phyloP scores from a whole-genome alignment of 345 rosid species.

The Corymbia maculata region DNA sequence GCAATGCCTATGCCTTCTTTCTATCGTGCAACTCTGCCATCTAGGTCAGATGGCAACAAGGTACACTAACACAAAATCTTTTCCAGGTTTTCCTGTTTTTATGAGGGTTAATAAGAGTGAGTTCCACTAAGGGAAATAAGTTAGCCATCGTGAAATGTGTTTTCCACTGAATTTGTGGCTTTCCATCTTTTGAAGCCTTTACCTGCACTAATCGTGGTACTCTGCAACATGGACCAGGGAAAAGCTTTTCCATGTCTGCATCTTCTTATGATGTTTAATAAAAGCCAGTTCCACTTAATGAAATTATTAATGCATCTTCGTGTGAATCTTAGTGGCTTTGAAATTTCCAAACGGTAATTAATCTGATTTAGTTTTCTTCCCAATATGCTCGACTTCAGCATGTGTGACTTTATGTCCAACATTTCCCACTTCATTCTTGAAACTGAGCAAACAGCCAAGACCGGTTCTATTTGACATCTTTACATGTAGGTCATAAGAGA shows the following conservation, averaged over 20 bases:
- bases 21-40: constrained; percentile 21
- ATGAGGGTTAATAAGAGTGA: background rate
- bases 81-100: background rate
- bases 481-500: background rate
- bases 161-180: background rate
- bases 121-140: background rate
- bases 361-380: background rate
- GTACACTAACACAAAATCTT: constrained; percentile 14
- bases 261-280: background rate
- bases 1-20: constrained; percentile 91
- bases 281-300: background rate
- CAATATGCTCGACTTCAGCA: background rate
- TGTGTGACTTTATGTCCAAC: background rate
- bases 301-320: background rate
- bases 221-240: background rate
- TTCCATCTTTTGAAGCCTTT: background rate
- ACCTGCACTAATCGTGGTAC: background rate
- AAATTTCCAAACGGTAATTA: background rate
- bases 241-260: background rate
- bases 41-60: constrained; percentile 26
- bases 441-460: background rate
- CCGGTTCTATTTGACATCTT: background rate
- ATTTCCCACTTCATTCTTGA: background rate
- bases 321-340: background rate
- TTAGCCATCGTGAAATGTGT: background rate